Evolutionary conservation across 768 basidiomycete genomes (phyloP).

Genomic region (Russula foetens): DNA sequence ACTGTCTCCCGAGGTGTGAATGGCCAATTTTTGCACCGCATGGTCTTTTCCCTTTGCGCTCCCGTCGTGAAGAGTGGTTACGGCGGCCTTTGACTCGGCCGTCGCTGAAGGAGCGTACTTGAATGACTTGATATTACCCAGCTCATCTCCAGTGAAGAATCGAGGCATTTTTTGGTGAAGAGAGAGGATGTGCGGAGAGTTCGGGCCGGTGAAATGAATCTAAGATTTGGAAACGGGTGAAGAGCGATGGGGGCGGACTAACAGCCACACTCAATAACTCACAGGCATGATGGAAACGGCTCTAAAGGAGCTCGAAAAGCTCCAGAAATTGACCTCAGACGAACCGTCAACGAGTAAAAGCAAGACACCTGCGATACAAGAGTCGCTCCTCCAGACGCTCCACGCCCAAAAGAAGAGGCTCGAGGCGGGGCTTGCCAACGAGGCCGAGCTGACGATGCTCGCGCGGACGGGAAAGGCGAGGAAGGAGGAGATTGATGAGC

Average conservation of each 20-base stretch:
- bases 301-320: slow-evolving; percentile 71
- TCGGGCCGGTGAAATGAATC: background rate
- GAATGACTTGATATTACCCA: slow-evolving; percentile 64
- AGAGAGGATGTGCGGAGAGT: background rate
- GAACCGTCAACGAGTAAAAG: slow-evolving; percentile 35
- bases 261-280: background rate
- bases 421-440: slow-evolving; percentile 39
- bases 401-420: slow-evolving; percentile 47
- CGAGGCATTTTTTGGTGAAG: slow-evolving; percentile 40
- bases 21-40: slow-evolving; percentile 34
- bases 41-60: slow-evolving; percentile 27
- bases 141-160: slow-evolving; percentile 72
- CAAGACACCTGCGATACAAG: slow-evolving; percentile 45
- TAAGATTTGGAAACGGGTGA: background rate
- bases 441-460: slow-evolving; percentile 43
- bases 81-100: slow-evolving; percentile 28
- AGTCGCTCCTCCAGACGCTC: slow-evolving; percentile 53
- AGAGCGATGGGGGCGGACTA: too few species aligned
- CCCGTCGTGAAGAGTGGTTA: slow-evolving; percentile 31
- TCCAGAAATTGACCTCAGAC: slow-evolving; percentile 52
- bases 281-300: slow-evolving; percentile 59
- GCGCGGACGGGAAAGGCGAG: slow-evolving; percentile 52
- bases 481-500: slow-evolving; percentile 83
- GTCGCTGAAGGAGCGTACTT: slow-evolving; percentile 30
- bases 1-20: slow-evolving; percentile 14